A percentile compares a stretch with the other conserved stretches of the same genome.
Evolutionary conservation across 148 eudicot species (phyloP).

Genomic region (Cornus florida): DNA sequence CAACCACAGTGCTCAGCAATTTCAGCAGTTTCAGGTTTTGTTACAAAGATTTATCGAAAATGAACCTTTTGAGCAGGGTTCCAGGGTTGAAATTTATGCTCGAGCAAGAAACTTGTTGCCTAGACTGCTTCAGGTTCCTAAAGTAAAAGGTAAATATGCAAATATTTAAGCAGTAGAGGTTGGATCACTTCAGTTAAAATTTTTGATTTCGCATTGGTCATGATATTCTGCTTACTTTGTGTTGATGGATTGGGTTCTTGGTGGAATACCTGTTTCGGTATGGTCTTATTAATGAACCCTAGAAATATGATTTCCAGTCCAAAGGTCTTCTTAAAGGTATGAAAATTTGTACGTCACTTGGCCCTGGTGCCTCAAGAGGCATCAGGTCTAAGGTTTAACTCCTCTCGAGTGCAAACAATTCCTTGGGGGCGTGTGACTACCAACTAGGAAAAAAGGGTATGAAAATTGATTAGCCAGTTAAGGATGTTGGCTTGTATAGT

Average conservation of each 20-base stretch:
- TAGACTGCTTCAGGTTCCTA: slow-evolving; percentile 84
- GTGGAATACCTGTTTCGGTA: not conserved
- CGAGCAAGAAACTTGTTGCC: slow-evolving; percentile 67
- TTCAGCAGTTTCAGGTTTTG: slow-evolving; percentile 92
- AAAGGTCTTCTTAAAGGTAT: not conserved
- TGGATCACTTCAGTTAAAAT: not conserved
- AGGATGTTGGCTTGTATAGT: no score
- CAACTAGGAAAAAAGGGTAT: not conserved
- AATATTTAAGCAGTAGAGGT: not conserved
- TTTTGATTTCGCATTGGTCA: not conserved
- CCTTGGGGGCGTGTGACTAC: no score
- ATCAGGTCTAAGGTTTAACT: no score
- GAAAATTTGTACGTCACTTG: no score
- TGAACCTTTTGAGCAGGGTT: slow-evolving; percentile 84
- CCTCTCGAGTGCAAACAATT: no score
- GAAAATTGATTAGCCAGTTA: not conserved
- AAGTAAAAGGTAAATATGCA: slow-evolving; percentile 57
- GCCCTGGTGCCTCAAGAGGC: no score
- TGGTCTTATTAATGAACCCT: not conserved
- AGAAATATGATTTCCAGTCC: not conserved
- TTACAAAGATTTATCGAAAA: slow-evolving; percentile 89
- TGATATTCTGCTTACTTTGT: not conserved
- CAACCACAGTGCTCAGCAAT: slow-evolving; percentile 85
- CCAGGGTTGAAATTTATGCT: slow-evolving; percentile 77
- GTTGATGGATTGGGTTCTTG: not conserved